Evolutionary conservation across 208 protist genomes (phyloP).

Genomic region (Strigomonas culicis): DNA sequence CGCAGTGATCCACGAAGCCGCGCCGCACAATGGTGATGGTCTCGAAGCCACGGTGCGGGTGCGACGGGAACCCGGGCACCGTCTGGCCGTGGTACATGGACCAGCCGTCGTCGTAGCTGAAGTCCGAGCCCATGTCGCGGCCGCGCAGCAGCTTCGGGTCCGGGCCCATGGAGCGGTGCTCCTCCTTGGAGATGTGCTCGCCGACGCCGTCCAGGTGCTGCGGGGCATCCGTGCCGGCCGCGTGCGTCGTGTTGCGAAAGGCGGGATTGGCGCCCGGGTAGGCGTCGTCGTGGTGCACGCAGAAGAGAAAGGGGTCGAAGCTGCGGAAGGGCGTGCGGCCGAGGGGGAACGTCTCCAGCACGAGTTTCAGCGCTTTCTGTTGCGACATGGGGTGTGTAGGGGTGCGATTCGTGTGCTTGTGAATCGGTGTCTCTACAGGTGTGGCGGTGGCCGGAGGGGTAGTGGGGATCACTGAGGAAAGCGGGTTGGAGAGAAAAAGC

Average conservation of each 20-base stretch:
- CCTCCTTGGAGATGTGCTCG: conserved; percentile 13
- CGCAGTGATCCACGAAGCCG: conserved; percentile 79
- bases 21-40: conserved; percentile 81
- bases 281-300: conserved; percentile 45
- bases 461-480: no score
- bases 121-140: conserved; percentile 56
- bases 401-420: no score
- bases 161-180: conserved; percentile 14
- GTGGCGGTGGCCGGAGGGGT: no score
- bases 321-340: conserved; percentile 27
- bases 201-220: conserved; percentile 4
- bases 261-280: conserved; percentile 21
- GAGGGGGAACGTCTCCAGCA: conserved; percentile 16
- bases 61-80: conserved; percentile 76
- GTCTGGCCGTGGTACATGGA: conserved; percentile 62
- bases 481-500: no score
- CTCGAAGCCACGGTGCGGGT: conserved; percentile 89
- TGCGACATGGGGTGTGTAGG: no score
- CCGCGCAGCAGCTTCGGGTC: conserved; percentile 24
- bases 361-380: neutral
- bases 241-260: no score
- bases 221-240: neutral
- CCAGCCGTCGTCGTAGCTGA: conserved; percentile 57
- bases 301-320: conserved; percentile 60
- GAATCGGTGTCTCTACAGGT: no score